phyloP scores from a whole-genome alignment of 176 grass and related monocot species.

The Alopecurus myosuroides region DNA sequence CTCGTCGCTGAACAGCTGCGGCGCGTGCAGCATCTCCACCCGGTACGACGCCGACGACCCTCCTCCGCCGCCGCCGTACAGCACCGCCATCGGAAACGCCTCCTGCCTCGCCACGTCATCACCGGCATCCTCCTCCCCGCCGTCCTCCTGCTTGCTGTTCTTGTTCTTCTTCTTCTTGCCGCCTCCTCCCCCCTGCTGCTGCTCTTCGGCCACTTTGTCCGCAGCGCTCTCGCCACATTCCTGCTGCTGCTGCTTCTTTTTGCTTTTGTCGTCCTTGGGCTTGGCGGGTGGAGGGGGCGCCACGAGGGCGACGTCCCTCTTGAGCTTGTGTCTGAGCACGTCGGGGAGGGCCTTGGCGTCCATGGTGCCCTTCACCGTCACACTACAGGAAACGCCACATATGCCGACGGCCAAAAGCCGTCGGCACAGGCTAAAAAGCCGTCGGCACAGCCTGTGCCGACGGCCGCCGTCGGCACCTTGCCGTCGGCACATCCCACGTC shows the following conservation, averaged over 20 bases:
- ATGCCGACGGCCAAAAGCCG: too few species aligned
- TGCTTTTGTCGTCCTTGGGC: background rate
- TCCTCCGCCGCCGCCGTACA: background rate
- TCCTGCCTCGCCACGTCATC: background rate
- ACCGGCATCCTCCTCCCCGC: background rate
- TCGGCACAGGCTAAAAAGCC: too few species aligned
- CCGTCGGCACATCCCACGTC: too few species aligned
- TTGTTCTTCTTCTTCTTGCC: background rate
- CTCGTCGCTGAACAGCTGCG: constrained; percentile 15
- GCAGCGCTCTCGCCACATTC: background rate
- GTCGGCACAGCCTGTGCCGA: too few species aligned
- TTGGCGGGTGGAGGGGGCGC: background rate
- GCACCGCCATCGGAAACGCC: background rate
- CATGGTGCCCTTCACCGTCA: constrained; percentile 53
- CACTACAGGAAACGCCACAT: too few species aligned
- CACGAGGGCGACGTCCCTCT: constrained; percentile 20
- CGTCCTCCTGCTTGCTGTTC: background rate
- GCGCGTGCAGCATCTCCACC: constrained; percentile 12
- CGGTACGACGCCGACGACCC: background rate
- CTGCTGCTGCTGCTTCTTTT: background rate
- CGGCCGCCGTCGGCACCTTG: too few species aligned
- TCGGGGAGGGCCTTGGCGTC: constrained; percentile 33
- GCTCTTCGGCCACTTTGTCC: background rate
- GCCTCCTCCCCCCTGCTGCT: background rate
- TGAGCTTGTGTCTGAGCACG: constrained; percentile 33